These are phyloP conservation scores for Colletotrichum sp. DNA, from an alignment of 2,329 filamentous ascomycete genomes.

Conservation along the genomic window DNA sequence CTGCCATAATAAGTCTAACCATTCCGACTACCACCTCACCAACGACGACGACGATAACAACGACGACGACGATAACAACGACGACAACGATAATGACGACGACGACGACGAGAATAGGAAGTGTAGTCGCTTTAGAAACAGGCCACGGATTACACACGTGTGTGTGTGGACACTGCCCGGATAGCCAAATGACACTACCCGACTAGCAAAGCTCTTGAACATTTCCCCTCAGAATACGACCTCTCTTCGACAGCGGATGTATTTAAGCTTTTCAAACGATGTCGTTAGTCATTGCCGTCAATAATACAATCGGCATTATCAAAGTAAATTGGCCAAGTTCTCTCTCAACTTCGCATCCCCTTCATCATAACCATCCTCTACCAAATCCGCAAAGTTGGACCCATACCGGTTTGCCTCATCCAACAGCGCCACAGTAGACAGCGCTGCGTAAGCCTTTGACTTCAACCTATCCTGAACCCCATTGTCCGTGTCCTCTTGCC, in stretches of 20 bases:
- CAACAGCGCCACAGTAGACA: conserved; percentile 16
- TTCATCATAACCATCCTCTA: conserved; percentile 14
- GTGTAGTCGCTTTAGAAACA: no score
- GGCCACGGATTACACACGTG: no score
- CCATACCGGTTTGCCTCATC: conserved; percentile 21
- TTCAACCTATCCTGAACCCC: conserved; percentile 6
- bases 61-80: no score
- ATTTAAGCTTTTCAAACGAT: background rate
- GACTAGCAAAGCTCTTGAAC: no score
- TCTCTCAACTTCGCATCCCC: background rate
- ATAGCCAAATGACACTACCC: no score
- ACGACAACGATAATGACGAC: no score
- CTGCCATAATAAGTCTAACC: no score
- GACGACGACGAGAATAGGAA: no score
- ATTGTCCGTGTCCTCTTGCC: conserved; percentile 1
- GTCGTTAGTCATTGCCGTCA: background rate
- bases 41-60: no score
- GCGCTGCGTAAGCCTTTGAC: conserved; percentile 9
- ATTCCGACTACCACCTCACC: no score
- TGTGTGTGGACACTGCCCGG: no score
- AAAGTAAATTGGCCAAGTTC: background rate
- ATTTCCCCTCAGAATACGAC: background rate
- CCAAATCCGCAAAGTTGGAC: conserved; percentile 5
- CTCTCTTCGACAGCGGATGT: background rate
- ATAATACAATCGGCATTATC: background rate